Base-by-base conservation (phyloP, 2,329 filamentous ascomycete genomes). In the Beauveria brongniartii region DNA sequence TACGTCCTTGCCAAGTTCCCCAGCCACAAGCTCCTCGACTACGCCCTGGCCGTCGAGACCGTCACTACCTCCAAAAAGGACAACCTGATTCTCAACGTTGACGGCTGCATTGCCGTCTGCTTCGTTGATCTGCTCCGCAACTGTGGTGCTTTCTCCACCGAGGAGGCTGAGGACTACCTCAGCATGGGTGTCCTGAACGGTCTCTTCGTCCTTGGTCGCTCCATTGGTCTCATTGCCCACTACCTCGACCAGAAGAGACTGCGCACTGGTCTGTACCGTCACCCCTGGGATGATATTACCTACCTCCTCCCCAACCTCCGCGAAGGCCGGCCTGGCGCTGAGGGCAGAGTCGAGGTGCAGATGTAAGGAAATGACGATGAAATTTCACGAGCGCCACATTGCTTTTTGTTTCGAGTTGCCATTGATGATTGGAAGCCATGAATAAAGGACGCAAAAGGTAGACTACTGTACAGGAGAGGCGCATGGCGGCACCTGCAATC, bases 11-110 rank as follows among this genome's bases (percentile, higher is more conserved):
- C 92, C 83, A 91, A 94, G 82, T 99, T 99, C 89, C 92, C 94
- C 69, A 92, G 81, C 81, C 91, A 90, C 85, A 97, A 97, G 86
- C 87, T 97, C 74, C 91, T 99, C 75, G 94, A 99, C 82, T 99
- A 97, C 77, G 94, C 94, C 68, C 86, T 99, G 73, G 94, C 94
- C 52, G 94, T 99, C 68, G 94, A 99, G 86, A 90, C 90, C 12
- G 94, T 99, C 66, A 99, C 94, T 61, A 99, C 94, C 55, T 97
- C 92, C 67, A 99, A 99, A 90, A 99, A 99, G 86, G 94, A 99
- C 82, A 99, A 97, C 84, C 86, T 99, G 69, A 99, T 99, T 71
- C 88, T 99, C 72, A 99, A 99, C 83, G 94, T 99, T 63, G 94
- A 97, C 74, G 94, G 94, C 71, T 96, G 91, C 77, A 90, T 99